These are phyloP conservation scores for Penicillium sp. DNA, from an alignment of 2,329 filamentous ascomycete species.

Conservation along the genomic window DNA sequence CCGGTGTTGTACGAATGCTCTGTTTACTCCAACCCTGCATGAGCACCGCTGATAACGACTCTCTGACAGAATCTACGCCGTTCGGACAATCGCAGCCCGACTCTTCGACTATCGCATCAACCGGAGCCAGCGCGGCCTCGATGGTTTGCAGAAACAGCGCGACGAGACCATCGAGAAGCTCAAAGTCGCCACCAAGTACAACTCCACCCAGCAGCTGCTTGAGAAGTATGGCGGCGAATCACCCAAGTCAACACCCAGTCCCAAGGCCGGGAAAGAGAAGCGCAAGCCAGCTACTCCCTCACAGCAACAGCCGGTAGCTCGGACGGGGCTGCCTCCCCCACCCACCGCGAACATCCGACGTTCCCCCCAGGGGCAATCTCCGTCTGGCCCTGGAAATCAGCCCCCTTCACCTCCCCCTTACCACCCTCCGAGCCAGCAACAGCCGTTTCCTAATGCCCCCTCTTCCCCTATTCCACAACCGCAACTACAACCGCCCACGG, in stretches of 20 bases:
- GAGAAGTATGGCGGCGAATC: conserved; percentile 85
- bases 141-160: conserved; percentile 73
- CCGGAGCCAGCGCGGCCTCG: conserved; percentile 64
- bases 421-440: conserved; percentile 14
- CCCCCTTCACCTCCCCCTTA: conserved; percentile 32
- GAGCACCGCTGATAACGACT: not conserved
- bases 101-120: conserved; percentile 82
- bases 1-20: conserved; percentile 64
- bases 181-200: conserved; percentile 92
- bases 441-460: conserved; percentile 12
- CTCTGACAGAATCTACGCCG: conserved; percentile 67
- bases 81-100: conserved; percentile 63
- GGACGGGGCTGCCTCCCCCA: conserved; percentile 58
- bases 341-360: conserved; percentile 63
- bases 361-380: conserved; percentile 18
- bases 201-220: conserved; percentile 86
- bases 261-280: conserved; percentile 26
- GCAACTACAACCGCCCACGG: conserved; percentile 17
- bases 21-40: conserved; percentile 12
- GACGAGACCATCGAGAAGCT: conserved; percentile 87
- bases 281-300: conserved; percentile 23
- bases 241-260: conserved; percentile 33
- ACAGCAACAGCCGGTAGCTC: conserved; percentile 37
- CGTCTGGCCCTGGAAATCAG: conserved; percentile 23
- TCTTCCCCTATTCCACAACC: conserved; percentile 17